Evolutionary conservation across 345 rosid species (phyloP).

Genomic region (Camelina sativa): DNA sequence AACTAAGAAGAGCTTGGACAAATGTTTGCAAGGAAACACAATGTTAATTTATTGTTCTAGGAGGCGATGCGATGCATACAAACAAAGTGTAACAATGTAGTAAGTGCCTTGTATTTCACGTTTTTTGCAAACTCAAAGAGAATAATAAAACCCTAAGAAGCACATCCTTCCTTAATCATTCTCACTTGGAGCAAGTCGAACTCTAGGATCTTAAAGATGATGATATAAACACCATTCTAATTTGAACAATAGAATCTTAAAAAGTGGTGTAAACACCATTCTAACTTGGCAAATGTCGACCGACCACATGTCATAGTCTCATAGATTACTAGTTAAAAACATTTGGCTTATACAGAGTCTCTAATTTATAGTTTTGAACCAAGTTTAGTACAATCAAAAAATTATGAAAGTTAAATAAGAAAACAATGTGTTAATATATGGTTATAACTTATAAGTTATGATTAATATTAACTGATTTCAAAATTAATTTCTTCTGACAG

Average conservation of each 20-base stretch:
- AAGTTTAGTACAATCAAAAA: no score
- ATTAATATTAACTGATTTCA: neutral
- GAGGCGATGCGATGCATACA: neutral
- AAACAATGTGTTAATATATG: no score
- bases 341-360: no score
- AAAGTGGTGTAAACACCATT: neutral
- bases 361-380: no score
- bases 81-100: slow-evolving; percentile 1
- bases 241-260: no score
- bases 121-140: slow-evolving; percentile 1
- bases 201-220: no score
- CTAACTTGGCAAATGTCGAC: neutral
- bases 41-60: neutral
- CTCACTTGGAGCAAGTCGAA: neutral
- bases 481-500: neutral
- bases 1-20: neutral
- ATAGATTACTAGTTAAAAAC: neutral
- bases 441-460: no score
- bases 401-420: no score
- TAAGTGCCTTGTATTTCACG: slow-evolving; percentile 16
- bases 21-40: slow-evolving; percentile 18
- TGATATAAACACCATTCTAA: no score
- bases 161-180: neutral
- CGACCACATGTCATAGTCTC: neutral
- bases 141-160: slow-evolving; percentile 3